A percentile compares a stretch with the other conserved stretches of the same genome.
These are phyloP conservation scores for Cystobasidium onofrii DNA, from an alignment of 768 basidiomycete genomes.

Conservation along the genomic window DNA sequence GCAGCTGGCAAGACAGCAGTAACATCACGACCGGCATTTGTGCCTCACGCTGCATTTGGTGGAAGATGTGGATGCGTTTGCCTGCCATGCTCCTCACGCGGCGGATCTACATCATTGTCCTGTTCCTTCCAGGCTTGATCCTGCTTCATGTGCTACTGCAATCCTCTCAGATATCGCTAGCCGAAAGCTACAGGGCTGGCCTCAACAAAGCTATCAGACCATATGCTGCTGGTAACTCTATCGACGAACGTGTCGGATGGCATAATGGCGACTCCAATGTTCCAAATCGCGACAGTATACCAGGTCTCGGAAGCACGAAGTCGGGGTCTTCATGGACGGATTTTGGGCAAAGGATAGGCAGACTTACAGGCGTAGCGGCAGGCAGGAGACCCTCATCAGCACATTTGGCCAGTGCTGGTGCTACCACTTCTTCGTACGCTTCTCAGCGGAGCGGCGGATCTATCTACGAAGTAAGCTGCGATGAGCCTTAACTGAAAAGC, in stretches of 20 bases:
- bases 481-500: not conserved
- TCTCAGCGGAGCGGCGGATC: slow-evolving; percentile 15
- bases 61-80: not conserved
- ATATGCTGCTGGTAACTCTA: not conserved
- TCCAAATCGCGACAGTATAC: not conserved
- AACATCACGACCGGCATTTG: not conserved
- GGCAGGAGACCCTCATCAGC: not conserved
- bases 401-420: not conserved
- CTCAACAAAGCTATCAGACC: not conserved
- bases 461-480: slow-evolving; percentile 14
- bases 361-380: not conserved
- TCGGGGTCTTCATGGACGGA: slow-evolving; percentile 13
- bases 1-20: no score
- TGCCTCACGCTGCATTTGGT: not conserved
- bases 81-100: slow-evolving; percentile 1
- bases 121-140: slow-evolving; percentile 11
- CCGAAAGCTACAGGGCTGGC: slow-evolving; percentile 2
- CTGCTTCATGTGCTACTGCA: slow-evolving; percentile 2
- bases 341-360: slow-evolving; percentile 14
- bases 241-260: slow-evolving; percentile 23
- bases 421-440: not conserved
- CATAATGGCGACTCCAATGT: not conserved
- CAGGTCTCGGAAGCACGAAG: not conserved
- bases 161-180: not conserved
- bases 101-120: slow-evolving; percentile 11